Percentiles rank a stretch among this genome's conserved stretches.
Evolutionary conservation across 768 basidiomycete genomes (phyloP).

Genomic region (Auriscalpium orientale): DNA sequence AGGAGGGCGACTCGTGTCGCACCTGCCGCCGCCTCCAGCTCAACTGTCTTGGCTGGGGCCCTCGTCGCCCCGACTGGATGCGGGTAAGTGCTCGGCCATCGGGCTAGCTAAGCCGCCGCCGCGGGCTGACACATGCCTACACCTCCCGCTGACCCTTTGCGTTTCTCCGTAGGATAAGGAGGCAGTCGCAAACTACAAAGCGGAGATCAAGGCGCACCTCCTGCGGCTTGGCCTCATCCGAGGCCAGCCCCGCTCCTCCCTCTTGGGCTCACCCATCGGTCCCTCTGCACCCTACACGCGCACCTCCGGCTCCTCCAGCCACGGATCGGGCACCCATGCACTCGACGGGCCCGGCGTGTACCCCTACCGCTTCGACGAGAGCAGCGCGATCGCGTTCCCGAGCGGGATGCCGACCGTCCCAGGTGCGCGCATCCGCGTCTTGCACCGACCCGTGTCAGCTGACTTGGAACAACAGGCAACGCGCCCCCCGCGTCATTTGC

Average conservation of each 20-base stretch:
- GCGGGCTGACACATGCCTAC: conserved; percentile 4
- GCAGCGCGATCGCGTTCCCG: conserved; percentile 8
- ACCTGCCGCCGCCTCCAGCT: conserved; percentile 78
- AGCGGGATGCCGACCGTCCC: conserved; percentile 10
- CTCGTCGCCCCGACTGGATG: conserved; percentile 86
- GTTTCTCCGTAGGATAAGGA: conserved; percentile 59
- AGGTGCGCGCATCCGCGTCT: not conserved
- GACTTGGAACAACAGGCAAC: not conserved
- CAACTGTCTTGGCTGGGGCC: conserved; percentile 79
- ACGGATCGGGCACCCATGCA: not conserved
- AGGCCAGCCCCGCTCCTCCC: conserved; percentile 62
- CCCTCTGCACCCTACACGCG: conserved; percentile 7
- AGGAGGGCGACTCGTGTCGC: conserved; percentile 64
- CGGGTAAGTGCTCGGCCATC: conserved; percentile 39
- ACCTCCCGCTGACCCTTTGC: conserved; percentile 14
- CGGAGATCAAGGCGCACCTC: conserved; percentile 74
- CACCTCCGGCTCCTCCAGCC: not conserved
- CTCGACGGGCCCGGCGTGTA: not conserved
- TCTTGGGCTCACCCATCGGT: conserved; percentile 31
- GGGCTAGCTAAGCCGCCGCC: conserved; percentile 5
- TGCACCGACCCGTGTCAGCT: not conserved
- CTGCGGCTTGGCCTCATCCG: conserved; percentile 73
- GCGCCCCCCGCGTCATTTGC: not conserved
- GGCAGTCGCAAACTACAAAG: conserved; percentile 75
- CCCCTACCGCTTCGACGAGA: conserved; percentile 6